Conservation (phyloP, 345 rosid genomes). For the Moringa oleifera region DNA sequence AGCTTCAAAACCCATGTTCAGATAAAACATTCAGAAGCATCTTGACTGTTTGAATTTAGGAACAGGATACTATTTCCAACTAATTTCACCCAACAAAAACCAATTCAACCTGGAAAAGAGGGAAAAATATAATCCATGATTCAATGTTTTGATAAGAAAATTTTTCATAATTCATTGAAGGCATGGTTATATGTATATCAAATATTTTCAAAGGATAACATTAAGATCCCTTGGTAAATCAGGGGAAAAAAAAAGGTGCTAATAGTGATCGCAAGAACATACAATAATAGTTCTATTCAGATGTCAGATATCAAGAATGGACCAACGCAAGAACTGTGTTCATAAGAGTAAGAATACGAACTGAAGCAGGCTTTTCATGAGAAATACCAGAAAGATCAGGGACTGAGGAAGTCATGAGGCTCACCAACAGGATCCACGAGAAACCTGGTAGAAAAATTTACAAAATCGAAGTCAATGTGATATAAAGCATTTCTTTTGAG, state of each 20-base stretch:
- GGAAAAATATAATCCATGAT: no score
- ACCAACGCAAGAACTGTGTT: not conserved
- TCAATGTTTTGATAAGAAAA: no score
- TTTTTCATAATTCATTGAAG: no score
- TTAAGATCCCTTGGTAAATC: constrained; percentile 2
- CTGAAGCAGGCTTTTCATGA: constrained; percentile 11
- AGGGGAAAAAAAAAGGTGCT: no score
- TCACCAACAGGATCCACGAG: constrained; percentile 13
- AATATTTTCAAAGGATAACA: not conserved
- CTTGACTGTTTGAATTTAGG: not conserved
- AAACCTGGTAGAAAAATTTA: not conserved
- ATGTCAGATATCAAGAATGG: not conserved
- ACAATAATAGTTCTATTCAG: not conserved
- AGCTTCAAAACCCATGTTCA: no score
- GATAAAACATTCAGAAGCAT: not conserved
- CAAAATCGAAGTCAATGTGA: not conserved
- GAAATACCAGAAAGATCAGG: constrained; percentile 48
- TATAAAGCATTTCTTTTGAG: not conserved
- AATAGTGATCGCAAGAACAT: no score
- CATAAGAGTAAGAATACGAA: not conserved
- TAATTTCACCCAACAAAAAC: no score
- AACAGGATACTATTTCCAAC: no score
- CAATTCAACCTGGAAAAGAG: no score
- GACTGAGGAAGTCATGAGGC: constrained; percentile 53
- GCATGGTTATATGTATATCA: no score